Base-by-base conservation (phyloP, 371 early-diverging fungal genomes). In the Actinomortierella wolfii region DNA sequence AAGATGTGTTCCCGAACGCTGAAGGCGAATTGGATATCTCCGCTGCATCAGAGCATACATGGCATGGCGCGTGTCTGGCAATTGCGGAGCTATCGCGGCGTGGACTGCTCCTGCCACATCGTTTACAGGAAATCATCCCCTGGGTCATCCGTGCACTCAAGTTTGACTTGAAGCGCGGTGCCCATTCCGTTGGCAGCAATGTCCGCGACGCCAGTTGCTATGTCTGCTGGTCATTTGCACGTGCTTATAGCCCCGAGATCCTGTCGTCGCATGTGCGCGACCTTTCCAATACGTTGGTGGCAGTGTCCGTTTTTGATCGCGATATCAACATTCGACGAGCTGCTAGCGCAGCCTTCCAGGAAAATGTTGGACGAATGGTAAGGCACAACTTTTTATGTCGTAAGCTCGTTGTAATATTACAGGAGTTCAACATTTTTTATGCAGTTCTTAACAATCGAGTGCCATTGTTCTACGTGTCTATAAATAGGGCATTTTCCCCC, bases 171-270 rank as follows among this genome's bases (percentile, higher is more conserved):
- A 89, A 90, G 64, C 85, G 92, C 20, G 97, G 97, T 0, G 83
- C 91, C 17, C 89, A 92, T 46, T 94, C 95, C 4, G 86, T 97
- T 41, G 99, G 99, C 1, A 75, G 92, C n/a, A 91, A 94, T 74
- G 97, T 98, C 0, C 87, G 98, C 25, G 99, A 98, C 71, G 94
- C 97, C 0, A 94, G 95, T 21, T 94, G 97, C 65, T 98, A 97
- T 71, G 93, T 96, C 3, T 91, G 93, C 73, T 98, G 99, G 99
- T 93, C 97, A 11, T 92, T 98, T 76, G 97, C 97, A 18, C 86
- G 98, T 39, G 92, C 94, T 0, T 94, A 96, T 66, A 90, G 92
- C 8, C 87, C 92, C 3, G 78, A 85, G 3, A 79, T 89, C 17
- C 61, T 94, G 57, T 69, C 68, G 34, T 85, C 85, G 0, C 87